Conservation (phyloP, 2,329 filamentous ascomycete genomes). For the Colletotrichum gigasporum region DNA sequence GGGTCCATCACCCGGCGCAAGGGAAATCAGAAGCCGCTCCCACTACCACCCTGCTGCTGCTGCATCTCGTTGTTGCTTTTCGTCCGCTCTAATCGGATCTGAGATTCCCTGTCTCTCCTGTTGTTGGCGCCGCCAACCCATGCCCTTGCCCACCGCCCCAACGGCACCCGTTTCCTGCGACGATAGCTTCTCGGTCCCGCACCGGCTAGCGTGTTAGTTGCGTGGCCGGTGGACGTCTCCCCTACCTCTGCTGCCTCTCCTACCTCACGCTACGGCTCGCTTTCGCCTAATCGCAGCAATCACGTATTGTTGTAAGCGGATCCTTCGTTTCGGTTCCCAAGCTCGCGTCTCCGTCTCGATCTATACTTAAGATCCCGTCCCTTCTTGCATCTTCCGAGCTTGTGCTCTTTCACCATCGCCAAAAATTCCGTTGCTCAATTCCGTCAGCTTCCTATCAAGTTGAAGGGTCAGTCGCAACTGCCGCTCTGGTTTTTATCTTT, state of each 20-base stretch:
- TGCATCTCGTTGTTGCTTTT: slow-evolving; percentile 1
- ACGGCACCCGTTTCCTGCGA: not conserved
- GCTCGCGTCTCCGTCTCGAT: not conserved
- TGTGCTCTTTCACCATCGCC: not conserved
- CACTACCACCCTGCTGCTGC: not conserved
- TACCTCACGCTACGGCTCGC: not conserved
- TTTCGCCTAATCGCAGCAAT: not conserved
- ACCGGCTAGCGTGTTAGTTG: not conserved
- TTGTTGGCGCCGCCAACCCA: not conserved
- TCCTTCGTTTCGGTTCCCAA: not conserved
- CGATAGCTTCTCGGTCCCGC: slow-evolving; percentile 2
- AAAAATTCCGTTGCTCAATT: not conserved
- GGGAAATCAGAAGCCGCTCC: not conserved
- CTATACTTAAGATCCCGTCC: not conserved
- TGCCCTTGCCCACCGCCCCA: not conserved
- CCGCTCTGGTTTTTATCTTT: not conserved
- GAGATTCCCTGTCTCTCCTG: not conserved
- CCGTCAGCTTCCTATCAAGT: not conserved
- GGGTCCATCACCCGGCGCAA: not conserved
- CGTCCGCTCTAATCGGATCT: slow-evolving; percentile 3
- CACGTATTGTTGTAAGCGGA: not conserved
- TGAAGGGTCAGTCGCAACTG: not conserved
- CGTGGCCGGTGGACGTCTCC: not conserved
- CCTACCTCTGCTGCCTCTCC: not conserved
- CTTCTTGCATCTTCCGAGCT: not conserved